Evolutionary conservation across 768 basidiomycete genomes (phyloP).

Genomic region (Termitomyces sp.): DNA sequence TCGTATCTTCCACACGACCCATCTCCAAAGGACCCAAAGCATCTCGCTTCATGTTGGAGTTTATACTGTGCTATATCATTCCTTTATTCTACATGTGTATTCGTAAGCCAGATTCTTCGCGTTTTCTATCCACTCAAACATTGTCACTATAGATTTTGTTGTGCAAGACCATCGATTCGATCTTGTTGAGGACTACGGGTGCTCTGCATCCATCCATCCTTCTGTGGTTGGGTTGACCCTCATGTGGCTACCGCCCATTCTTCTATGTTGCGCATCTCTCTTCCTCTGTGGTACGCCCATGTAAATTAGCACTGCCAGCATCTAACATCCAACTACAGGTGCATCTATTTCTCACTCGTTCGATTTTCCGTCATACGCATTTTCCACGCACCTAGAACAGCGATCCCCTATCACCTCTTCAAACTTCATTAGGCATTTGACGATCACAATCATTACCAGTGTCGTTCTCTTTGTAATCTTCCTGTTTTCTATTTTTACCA

Average conservation of each 20-base stretch:
- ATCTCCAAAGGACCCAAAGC: slow-evolving; percentile 29
- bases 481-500: slow-evolving; percentile 35
- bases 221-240: slow-evolving; percentile 39
- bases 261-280: slow-evolving; percentile 39
- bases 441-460: slow-evolving; percentile 44
- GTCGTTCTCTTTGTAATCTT: slow-evolving; percentile 36
- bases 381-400: slow-evolving; percentile 35
- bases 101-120: slow-evolving; percentile 38
- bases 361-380: slow-evolving; percentile 20
- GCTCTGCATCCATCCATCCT: slow-evolving; percentile 43
- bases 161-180: slow-evolving; percentile 64
- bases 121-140: background rate
- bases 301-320: background rate
- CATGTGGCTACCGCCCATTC: slow-evolving; percentile 44
- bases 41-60: slow-evolving; percentile 43
- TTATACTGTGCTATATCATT: slow-evolving; percentile 46
- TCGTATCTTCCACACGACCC: slow-evolving; percentile 43
- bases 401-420: slow-evolving; percentile 40
- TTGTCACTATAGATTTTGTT: slow-evolving; percentile 41
- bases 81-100: slow-evolving; percentile 58
- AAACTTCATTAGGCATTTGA: slow-evolving; percentile 55
- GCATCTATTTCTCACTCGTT: slow-evolving; percentile 32
- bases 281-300: slow-evolving; percentile 37
- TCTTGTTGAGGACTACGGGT: slow-evolving; percentile 56
- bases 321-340: slow-evolving; percentile 18